These are phyloP conservation scores for Zoysia japonica DNA, from an alignment of 176 grass and related monocot species.

Conservation along the genomic window DNA sequence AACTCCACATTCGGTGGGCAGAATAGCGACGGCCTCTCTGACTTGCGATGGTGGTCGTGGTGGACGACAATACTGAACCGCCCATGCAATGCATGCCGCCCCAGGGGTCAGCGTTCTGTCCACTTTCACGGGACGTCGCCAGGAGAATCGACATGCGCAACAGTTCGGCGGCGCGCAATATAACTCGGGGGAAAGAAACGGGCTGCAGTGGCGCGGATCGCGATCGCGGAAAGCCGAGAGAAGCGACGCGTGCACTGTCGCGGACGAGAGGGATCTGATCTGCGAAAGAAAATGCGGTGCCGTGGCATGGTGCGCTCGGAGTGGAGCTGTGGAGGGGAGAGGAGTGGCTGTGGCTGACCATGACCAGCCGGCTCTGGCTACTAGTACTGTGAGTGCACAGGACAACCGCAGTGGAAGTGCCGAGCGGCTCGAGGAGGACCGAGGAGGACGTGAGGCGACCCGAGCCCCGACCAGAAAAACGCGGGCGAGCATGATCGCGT, in stretches of 20 bases:
- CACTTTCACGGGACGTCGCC: too few relatives aligned
- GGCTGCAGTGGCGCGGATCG: not conserved
- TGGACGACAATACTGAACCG: not conserved
- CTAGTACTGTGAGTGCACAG: not conserved
- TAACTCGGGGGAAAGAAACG: not conserved
- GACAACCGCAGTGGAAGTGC: not conserved
- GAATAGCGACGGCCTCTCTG: too few relatives aligned
- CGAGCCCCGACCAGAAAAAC: not conserved
- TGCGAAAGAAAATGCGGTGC: not conserved
- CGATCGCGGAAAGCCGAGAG: not conserved
- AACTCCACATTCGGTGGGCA: too few relatives aligned
- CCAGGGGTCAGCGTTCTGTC: not conserved
- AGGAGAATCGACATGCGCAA: not conserved
- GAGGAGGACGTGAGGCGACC: not conserved
- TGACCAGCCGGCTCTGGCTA: not conserved
- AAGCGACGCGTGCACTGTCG: not conserved
- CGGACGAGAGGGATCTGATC: not conserved
- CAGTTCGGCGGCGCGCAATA: not conserved
- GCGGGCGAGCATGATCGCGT: not conserved
- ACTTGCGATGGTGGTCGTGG: too few relatives aligned
- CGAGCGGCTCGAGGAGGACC: too few relatives aligned
- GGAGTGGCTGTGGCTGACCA: not conserved
- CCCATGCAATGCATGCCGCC: not conserved
- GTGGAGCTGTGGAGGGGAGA: not conserved
- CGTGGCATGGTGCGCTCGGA: constrained; percentile 1